These are phyloP conservation scores for Aspergillus fijiensis DNA, from an alignment of 2,329 filamentous ascomycete species.

Conservation along the genomic window DNA sequence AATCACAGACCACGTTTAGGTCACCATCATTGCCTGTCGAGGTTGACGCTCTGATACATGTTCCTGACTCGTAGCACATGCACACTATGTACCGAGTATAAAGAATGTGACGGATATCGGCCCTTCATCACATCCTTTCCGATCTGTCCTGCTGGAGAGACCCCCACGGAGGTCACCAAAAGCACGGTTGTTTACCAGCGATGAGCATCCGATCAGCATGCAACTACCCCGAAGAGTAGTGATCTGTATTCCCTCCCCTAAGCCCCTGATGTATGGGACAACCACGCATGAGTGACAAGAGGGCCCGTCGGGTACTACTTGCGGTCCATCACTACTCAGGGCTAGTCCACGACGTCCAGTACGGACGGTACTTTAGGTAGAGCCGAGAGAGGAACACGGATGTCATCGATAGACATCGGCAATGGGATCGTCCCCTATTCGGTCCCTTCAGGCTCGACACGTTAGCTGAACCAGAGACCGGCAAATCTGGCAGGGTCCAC, in stretches of 20 bases:
- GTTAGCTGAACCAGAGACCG: conserved; percentile 10
- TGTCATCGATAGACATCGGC: neutral
- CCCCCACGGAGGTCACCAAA: neutral
- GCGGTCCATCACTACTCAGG: neutral
- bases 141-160: neutral
- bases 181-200: neutral
- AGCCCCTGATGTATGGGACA: neutral
- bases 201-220: neutral
- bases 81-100: no score
- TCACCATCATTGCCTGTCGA: neutral
- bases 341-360: neutral
- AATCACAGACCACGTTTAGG: neutral
- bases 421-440: conserved; percentile 12
- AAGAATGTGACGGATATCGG: neutral
- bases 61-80: neutral
- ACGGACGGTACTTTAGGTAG: neutral
- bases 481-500: conserved; percentile 25
- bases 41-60: neutral
- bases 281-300: neutral
- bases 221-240: neutral
- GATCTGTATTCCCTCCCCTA: neutral
- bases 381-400: neutral
- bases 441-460: conserved; percentile 14
- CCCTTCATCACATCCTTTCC: neutral
- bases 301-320: conserved; percentile 4